Evolutionary conservation across 148 eudicot species (phyloP), one percentile per base, ranked within the genome.

Genomic region (Drosera capensis): DNA sequence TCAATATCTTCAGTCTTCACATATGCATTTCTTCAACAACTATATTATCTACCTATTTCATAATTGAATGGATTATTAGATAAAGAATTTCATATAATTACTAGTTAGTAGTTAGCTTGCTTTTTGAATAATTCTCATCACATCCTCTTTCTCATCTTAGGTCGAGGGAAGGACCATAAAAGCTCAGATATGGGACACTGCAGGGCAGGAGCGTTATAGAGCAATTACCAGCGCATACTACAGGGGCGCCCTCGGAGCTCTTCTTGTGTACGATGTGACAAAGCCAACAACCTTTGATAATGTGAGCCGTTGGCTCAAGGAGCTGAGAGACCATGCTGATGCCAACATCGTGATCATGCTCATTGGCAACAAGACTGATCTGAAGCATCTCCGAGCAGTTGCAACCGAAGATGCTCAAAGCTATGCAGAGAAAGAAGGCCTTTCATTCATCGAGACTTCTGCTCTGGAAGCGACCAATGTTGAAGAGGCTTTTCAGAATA

Each of bases 221-320:
- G 80, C 80, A 36, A 74, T 74, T 43, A 74, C 80, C 29, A 74
- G 80, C 40, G 80, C 80, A 19, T 74, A 74, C 45, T 74, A 74
- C 41, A 56, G 80, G 21, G 80, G 80, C 39, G 80, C 80, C 26
- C 43, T 74, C 1, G 80, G 80, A 50, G 80, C 80, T 19, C 70
- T 74, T 38, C 65, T 74, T n/a, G 80, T 74, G 14, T 74, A 74
- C 35, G 80, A 74, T 28, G 62, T 53, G 14, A 74, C 80, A 15
- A 74, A 74, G 46, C 76, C 80, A 9, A 74, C 68, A 1, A 70
- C 76, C 30, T 74, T 74, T 42, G 80, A 74, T 36, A 74, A 71
- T 28, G 70, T 74, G 38, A 67, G 68, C 60, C 67, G 80, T 40
- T 74, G 80, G 80, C 55, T 74, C 63, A 70, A 70, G 68, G 80